These are phyloP conservation scores for Coemansia sp. DNA, from an alignment of 192 early-diverging fungal genomes.

Conservation along the genomic window DNA sequence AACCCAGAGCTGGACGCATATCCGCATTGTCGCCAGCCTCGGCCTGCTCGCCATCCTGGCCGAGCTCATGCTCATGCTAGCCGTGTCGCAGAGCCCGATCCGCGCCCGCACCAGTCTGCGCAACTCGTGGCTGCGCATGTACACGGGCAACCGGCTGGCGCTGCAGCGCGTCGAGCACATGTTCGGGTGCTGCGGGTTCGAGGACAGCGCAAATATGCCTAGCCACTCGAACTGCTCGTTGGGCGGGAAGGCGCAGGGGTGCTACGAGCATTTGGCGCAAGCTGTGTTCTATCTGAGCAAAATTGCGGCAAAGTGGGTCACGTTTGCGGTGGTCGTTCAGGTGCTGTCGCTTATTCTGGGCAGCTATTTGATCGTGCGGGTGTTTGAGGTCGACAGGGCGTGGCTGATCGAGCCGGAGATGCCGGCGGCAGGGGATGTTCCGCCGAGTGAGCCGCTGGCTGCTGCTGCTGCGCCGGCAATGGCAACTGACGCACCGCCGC, in stretches of 20 bases:
- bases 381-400: not conserved
- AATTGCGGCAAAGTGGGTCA: constrained; percentile 2
- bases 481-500: not conserved
- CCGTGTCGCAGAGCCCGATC: constrained; percentile 10
- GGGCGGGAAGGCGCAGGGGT: no score
- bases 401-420: not conserved
- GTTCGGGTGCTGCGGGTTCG: constrained; percentile 53
- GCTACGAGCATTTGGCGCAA: constrained; percentile 6
- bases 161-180: constrained; percentile 47
- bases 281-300: constrained; percentile 2
- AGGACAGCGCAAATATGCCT: constrained; percentile 25
- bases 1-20: not conserved
- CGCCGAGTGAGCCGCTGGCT: no score
- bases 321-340: constrained; percentile 19
- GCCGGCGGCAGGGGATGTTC: no score
- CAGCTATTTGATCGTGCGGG: not conserved
- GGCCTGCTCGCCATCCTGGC: constrained; percentile 10
- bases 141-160: constrained; percentile 27
- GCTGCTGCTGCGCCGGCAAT: not conserved
- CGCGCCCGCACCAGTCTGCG: constrained; percentile 19
- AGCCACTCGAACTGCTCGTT: constrained; percentile 18
- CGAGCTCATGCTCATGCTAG: constrained; percentile 22
- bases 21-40: constrained; percentile 6
- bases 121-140: constrained; percentile 45
- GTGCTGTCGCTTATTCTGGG: constrained; percentile 7